Evolutionary conservation across 148 eudicot genomes (phyloP), one percentile per base, ranked within the genome.

Genomic region (Arctostaphylos glauca): DNA sequence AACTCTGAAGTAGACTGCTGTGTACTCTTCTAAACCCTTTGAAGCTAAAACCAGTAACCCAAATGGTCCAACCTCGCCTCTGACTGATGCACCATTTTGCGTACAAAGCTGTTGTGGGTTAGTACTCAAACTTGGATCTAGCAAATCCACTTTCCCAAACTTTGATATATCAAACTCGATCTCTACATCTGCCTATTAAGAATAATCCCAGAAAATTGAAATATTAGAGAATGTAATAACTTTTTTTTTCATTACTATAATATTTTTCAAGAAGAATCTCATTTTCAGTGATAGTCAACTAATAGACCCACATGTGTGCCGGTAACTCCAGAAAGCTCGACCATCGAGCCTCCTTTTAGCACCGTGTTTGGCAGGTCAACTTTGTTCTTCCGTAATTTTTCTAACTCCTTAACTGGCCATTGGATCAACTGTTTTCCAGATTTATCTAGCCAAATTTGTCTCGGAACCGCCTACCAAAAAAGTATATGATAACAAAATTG

Each of bases 41-140:
- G 97, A 93, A 41, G 97, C 97, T 81, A 93, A 84, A 56, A 90
- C 89, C 48, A 87, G 74, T 6, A 92, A 73, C 56, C 97, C 97
- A 89, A 93, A 93, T 70, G 97, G 95, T 47, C 97, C 97, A 74
- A 93, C 53, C 71, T 81, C 87, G 53, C 94, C 95, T 64, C 76
- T 87, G 8, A 84, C 81, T n/a, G 90, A 81, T 41, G 90, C 90
- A 56, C 87, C 89, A 77, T 87, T 94, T 79, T 77, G 84, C 60
- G 84, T 90, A 64, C 95, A 94, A 5, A 92, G 70, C 47, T 60
- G 23, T 10, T 90, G 92, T 68, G 98, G 94, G 79, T 89, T 71
- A 3, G 80, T 86, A 91, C 88, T 66, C 43, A 66, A 86, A 8
- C 53, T 89, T 78, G 90, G 53, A 44, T 91, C 91, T 86, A 88